Conservation (phyloP, 1,284 basidiomycete genomes). For the Farysia itapuensis region DNA sequence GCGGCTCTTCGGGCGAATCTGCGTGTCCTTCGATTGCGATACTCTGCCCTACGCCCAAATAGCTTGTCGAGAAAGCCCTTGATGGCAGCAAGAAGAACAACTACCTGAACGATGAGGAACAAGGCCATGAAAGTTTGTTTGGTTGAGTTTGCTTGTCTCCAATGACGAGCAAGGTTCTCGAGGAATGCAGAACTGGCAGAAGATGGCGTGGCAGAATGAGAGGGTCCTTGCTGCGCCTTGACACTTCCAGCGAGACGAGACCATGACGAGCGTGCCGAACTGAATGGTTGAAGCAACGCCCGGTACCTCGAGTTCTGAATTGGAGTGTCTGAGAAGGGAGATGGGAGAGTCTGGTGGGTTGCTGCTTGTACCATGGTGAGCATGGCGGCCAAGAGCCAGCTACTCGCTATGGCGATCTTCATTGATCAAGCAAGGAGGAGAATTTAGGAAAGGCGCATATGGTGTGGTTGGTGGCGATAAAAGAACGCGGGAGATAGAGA, state of each 20-base stretch:
- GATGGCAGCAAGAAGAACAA: constrained; percentile 18
- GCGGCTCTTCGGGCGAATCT: constrained; percentile 29
- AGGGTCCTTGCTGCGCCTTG: too few species aligned
- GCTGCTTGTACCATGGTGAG: too few species aligned
- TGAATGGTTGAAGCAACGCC: background rate
- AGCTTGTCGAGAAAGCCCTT: constrained; percentile 34
- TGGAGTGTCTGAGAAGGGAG: too few species aligned
- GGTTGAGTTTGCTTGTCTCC: constrained; percentile 29
- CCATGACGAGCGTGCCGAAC: background rate
- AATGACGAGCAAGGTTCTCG: constrained; percentile 20
- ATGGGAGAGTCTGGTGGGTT: too few species aligned
- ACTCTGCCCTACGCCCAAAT: constrained; percentile 30
- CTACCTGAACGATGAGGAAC: constrained; percentile 24
- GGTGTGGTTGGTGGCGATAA: too few species aligned
- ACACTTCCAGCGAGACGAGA: background rate
- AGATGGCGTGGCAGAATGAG: too few species aligned
- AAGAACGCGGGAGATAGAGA: too few species aligned
- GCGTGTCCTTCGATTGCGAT: constrained; percentile 30
- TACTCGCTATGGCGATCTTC: too few species aligned
- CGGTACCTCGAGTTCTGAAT: too few species aligned
- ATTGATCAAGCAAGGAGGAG: too few species aligned
- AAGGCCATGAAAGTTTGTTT: constrained; percentile 41
- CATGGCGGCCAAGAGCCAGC: too few species aligned
- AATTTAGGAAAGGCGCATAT: too few species aligned
- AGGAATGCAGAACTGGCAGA: constrained; percentile 8